phyloP scores from a whole-genome alignment of 768 basidiomycete genomes.

The Tricholoma hemisulphureum region DNA sequence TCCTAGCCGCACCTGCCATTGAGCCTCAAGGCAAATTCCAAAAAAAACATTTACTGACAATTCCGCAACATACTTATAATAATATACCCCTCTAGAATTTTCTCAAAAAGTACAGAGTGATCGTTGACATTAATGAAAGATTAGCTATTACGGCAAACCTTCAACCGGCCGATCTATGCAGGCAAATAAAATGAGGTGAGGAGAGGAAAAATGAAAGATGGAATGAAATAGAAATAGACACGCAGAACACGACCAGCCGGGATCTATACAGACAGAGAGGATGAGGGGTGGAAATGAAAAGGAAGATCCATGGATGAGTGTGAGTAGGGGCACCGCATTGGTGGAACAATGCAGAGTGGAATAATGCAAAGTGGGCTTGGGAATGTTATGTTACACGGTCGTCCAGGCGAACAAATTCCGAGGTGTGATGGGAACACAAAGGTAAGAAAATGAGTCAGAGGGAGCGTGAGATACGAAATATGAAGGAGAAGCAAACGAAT shows the following conservation, averaged over 20 bases:
- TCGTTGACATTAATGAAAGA: slow-evolving; percentile 9
- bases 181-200: not conserved
- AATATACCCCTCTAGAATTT: not conserved
- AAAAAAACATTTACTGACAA: not conserved
- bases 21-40: not conserved
- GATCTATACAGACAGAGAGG: slow-evolving; percentile 2
- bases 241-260: slow-evolving; percentile 12
- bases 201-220: slow-evolving; percentile 1
- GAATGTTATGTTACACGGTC: slow-evolving; percentile 31
- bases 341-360: slow-evolving; percentile 1
- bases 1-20: too few relatives aligned
- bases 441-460: slow-evolving; percentile 3
- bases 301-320: not conserved
- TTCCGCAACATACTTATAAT: not conserved
- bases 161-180: slow-evolving; percentile 7
- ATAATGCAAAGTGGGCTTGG: not conserved
- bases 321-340: not conserved
- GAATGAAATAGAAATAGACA: slow-evolving; percentile 3
- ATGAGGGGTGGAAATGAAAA: not conserved
- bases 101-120: slow-evolving; percentile 2
- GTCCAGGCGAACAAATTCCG: slow-evolving; percentile 38
- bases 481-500: not conserved
- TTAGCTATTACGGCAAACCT: slow-evolving; percentile 11
- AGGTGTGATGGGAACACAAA: slow-evolving; percentile 4
- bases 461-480: slow-evolving; percentile 4